These are phyloP conservation scores for Pestalotiopsis fici DNA, from an alignment of 2,329 filamentous ascomycete species.

Conservation along the genomic window DNA sequence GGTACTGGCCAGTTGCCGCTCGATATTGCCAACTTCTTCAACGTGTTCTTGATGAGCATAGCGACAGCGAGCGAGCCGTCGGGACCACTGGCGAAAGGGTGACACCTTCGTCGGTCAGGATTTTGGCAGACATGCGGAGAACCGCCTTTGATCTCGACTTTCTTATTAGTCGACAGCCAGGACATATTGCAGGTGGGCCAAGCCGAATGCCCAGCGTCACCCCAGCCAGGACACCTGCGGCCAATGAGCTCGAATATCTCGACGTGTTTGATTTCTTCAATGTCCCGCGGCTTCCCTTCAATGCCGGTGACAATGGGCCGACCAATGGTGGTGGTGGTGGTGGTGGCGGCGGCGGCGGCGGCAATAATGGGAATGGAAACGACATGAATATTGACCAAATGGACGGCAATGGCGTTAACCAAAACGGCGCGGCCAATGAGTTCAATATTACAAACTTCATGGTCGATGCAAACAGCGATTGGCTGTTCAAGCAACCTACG, in stretches of 20 bases:
- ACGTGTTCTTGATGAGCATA: slow-evolving; percentile 83
- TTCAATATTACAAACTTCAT: slow-evolving; percentile 80
- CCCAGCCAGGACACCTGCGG: slow-evolving; percentile 68
- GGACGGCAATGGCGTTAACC: background rate
- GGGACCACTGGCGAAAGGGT: slow-evolving; percentile 65
- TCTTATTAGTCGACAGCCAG: slow-evolving; percentile 80
- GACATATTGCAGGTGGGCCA: slow-evolving; percentile 38
- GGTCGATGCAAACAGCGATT: slow-evolving; percentile 73
- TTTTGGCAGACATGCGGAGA: slow-evolving; percentile 87
- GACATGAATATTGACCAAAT: slow-evolving; percentile 6
- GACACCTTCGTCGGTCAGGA: slow-evolving; percentile 81
- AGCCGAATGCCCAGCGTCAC: slow-evolving; percentile 55
- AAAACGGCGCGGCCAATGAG: slow-evolving; percentile 47
- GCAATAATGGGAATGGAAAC: slow-evolving; percentile 22
- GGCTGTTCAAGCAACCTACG: slow-evolving; percentile 63
- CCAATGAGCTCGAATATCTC: slow-evolving; percentile 85
- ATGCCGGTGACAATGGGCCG: slow-evolving; percentile 27
- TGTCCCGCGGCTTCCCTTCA: slow-evolving; percentile 69
- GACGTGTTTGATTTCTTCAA: slow-evolving; percentile 97
- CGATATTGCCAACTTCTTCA: slow-evolving; percentile 80
- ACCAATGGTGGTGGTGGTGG: slow-evolving; percentile 12
- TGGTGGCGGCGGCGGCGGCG: slow-evolving; percentile 8
- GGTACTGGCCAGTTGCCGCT: slow-evolving; percentile 82
- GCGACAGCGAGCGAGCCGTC: slow-evolving; percentile 65
- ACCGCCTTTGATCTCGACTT: slow-evolving; percentile 91